These are phyloP conservation scores for Marchantia paleacea DNA, from an alignment of 225 moss, liverwort and hornwort genomes.

Conservation along the genomic window DNA sequence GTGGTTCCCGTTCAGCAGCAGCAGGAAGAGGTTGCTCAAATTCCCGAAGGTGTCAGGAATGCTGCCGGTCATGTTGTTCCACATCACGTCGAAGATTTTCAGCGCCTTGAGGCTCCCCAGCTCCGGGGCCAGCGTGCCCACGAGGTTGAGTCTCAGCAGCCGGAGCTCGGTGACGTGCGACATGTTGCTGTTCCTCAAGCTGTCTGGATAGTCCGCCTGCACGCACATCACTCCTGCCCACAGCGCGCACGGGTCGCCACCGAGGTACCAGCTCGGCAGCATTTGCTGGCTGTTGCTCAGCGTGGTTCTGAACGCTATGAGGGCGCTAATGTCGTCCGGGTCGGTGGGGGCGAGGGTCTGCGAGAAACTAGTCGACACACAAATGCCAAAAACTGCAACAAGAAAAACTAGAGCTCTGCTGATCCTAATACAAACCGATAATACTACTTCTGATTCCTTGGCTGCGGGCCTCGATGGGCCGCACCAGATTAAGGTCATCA, in stretches of 20 bases:
- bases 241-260: constrained; percentile 24
- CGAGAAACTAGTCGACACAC: neutral
- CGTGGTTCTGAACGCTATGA: constrained; percentile 2
- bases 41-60: constrained; percentile 59
- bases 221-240: constrained; percentile 32
- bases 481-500: too few relatives aligned
- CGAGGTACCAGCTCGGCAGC: constrained; percentile 17
- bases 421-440: too few relatives aligned
- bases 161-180: constrained; percentile 41
- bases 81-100: constrained; percentile 61
- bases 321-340: constrained; percentile 20
- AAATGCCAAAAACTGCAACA: neutral
- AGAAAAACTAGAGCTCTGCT: neutral
- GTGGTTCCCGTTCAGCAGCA: constrained; percentile 72
- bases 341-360: constrained; percentile 8
- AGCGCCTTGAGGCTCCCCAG: constrained; percentile 28
- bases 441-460: too few relatives aligned
- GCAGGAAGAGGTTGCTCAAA: constrained; percentile 46
- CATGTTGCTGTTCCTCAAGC: neutral
- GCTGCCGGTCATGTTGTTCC: constrained; percentile 70
- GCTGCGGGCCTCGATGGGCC: too few relatives aligned
- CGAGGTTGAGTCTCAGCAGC: constrained; percentile 28
- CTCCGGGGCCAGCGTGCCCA: constrained; percentile 31
- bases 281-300: constrained; percentile 5
- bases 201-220: constrained; percentile 3